phyloP scores from a whole-genome alignment of 305 asterid species.

The Rubia peregrina region DNA sequence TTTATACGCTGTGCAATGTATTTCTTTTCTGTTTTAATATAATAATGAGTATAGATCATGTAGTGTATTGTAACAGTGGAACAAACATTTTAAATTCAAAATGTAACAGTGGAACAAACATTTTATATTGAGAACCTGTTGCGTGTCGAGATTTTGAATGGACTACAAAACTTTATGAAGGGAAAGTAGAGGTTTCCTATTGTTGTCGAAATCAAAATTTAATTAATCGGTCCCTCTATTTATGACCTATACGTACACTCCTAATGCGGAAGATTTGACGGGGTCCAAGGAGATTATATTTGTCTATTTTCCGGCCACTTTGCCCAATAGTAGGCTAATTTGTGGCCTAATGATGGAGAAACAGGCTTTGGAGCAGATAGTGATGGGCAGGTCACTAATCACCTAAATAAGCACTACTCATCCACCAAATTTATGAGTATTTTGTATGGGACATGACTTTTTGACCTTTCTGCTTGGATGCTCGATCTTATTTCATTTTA shows the following conservation, averaged over 20 bases:
- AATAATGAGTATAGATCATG: too few species aligned
- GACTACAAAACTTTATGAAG: neutral
- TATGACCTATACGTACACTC: conserved; percentile 1
- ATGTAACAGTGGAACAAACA: neutral
- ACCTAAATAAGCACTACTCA: conserved; percentile 25
- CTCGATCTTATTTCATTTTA: neutral
- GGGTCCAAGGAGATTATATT: conserved; percentile 43
- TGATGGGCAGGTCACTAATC: conserved; percentile 44
- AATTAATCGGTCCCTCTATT: conserved; percentile 11
- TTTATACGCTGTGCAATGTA: too few species aligned
- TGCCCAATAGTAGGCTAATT: conserved; percentile 22
- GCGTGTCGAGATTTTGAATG: neutral
- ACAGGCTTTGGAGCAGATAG: conserved; percentile 33
- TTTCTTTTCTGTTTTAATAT: too few species aligned
- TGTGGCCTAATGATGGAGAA: conserved; percentile 39
- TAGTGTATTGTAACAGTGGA: neutral
- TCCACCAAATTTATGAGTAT: neutral
- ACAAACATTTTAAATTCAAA: neutral
- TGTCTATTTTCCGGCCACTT: conserved; percentile 29
- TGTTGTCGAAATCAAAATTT: conserved; percentile 15
- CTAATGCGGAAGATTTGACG: conserved; percentile 23
- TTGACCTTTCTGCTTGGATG: conserved; percentile 7
- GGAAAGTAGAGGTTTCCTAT: neutral
- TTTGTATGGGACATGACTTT: conserved; percentile 7
- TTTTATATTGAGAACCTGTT: neutral